Conservation (phyloP, 2,329 filamentous ascomycete genomes). For the Rhynchosporium agropyri region DNA sequence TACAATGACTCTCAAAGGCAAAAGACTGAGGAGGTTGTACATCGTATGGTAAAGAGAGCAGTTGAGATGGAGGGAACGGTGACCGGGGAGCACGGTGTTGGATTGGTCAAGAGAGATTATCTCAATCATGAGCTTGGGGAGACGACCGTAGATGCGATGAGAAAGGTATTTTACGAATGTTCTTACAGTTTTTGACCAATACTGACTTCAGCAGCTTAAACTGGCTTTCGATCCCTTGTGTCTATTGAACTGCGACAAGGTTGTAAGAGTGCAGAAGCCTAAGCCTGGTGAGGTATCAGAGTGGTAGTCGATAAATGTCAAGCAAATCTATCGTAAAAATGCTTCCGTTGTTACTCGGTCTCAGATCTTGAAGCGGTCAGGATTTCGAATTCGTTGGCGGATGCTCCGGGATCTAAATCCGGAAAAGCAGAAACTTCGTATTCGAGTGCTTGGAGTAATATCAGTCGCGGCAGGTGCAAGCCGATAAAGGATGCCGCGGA, state of each 20-base stretch:
- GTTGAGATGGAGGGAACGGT: slow-evolving; percentile 85
- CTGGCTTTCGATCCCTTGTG: slow-evolving; percentile 76
- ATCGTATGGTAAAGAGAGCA: slow-evolving; percentile 83
- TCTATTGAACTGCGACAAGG: slow-evolving; percentile 67
- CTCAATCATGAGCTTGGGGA: slow-evolving; percentile 76
- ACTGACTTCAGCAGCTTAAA: slow-evolving; percentile 62
- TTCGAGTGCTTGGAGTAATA: too few species aligned
- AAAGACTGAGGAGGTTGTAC: slow-evolving; percentile 71
- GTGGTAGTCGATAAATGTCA: slow-evolving; percentile 44
- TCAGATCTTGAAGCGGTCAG: too few species aligned
- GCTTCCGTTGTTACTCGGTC: too few species aligned
- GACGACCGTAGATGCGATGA: slow-evolving; percentile 78
- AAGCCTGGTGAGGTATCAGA: slow-evolving; percentile 50
- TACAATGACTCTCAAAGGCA: slow-evolving; percentile 68
- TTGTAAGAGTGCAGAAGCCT: slow-evolving; percentile 62
- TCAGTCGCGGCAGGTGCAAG: too few species aligned
- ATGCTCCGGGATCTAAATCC: too few species aligned
- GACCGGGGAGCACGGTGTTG: slow-evolving; percentile 83
- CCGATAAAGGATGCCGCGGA: too few species aligned
- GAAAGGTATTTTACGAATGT: slow-evolving; percentile 58
- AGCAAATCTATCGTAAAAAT: too few species aligned
- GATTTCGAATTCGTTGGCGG: too few species aligned
- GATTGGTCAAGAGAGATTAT: slow-evolving; percentile 83
- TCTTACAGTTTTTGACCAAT: background rate
- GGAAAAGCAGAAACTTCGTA: too few species aligned